These are phyloP conservation scores for Trichomonas vaginalis DNA, from an alignment of 208 protist species.

Conservation along the genomic window DNA sequence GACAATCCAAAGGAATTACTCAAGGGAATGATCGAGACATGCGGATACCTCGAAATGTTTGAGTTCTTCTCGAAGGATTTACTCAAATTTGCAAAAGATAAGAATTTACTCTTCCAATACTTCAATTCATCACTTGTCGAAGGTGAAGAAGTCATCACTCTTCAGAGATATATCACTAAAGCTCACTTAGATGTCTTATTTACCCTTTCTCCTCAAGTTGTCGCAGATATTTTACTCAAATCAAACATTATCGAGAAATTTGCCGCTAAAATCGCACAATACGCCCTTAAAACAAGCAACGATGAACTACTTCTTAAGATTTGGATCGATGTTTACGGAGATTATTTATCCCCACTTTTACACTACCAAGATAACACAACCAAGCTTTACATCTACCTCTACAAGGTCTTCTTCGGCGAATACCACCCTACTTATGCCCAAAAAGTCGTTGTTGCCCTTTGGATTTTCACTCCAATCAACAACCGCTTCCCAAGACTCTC, in stretches of 20 bases:
- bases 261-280: not conserved
- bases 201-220: not conserved
- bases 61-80: not conserved
- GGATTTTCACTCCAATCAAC: not conserved
- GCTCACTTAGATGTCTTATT: not conserved
- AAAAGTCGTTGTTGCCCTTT: not conserved
- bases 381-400: not conserved
- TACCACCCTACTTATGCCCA: not conserved
- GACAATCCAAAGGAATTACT: not conserved
- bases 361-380: not conserved
- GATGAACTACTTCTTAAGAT: not conserved
- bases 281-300: not conserved
- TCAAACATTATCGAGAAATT: not conserved
- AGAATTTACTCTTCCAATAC: not conserved
- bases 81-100: not conserved
- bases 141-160: not conserved
- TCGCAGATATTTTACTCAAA: not conserved
- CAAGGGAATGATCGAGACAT: not conserved
- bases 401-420: not conserved
- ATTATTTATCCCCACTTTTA: not conserved
- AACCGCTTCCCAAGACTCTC: not conserved
- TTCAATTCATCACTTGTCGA: not conserved
- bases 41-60: not conserved
- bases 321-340: not conserved
- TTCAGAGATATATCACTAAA: not conserved